Base-by-base conservation (phyloP, 495 filamentous ascomycete genomes). In the Penicillium maclennaniae region DNA sequence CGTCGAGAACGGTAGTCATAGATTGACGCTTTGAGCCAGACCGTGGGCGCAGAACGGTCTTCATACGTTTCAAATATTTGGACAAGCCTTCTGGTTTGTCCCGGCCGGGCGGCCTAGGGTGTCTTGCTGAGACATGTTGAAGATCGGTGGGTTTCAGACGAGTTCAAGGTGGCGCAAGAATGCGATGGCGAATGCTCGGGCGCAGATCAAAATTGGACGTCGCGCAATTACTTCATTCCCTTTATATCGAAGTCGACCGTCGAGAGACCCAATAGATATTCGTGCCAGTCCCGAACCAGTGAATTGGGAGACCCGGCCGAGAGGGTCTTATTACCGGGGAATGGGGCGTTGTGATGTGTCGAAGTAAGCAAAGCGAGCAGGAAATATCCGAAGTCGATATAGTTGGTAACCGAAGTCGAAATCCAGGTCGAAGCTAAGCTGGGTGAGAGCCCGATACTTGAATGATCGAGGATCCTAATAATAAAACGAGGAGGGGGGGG, bases 21-120 rank as follows among this genome's bases (percentile, higher is more conserved):
- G 74, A 58, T 46, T 67, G 51, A 43, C 69, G 60, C 53, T 79
- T 78, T 51, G 74, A 69, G 25, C 74, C 73, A 31, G 69, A 66
- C 23, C 69, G 72, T 59, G 80, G 78, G 56, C 76, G 83, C 55
- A 86, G 68, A 20, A 83, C 84, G 4, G 79, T 83, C 71, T 77
- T 87, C 67, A 87, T 78, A 56, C 81, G 77, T 47, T 78, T 79
- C 44, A 88, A 62, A 37, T 86, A 79, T 60, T 78, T 87, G 37
- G 78, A 76, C 38, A 88, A 60, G 21, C 85, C 83, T 60, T 78
- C 82, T 53, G 79, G 82, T 73, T 86, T 83, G 58, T 81, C 71
- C 67, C 68, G 15, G 43, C 60, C 17, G 58, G 54, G 31, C 47
- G 66, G 47, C 46, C 61, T 31, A 54, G 45, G 8, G 16, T 44